A percentile compares a stretch with the other conserved stretches of the same genome.
Conservation (phyloP, 225 moss, liverwort and hornwort genomes). For the Sphagnum tenellum region DNA sequence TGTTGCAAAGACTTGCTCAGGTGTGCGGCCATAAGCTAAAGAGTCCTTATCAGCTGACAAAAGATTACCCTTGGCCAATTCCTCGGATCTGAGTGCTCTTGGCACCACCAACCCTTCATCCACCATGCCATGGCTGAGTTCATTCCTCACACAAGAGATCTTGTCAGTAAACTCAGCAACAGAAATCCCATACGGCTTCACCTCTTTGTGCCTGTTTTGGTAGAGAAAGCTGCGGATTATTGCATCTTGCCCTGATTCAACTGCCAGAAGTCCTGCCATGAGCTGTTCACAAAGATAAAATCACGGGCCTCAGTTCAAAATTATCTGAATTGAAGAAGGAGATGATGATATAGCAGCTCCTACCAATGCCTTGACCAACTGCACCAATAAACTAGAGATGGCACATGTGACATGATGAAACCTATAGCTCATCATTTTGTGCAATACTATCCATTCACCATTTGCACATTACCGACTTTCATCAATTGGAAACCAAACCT, state of each 20-base stretch:
- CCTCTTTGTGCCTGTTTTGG: neutral
- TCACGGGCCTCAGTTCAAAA: neutral
- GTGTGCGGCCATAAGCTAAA: no score
- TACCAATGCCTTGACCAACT: neutral
- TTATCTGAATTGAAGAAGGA: neutral
- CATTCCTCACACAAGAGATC: neutral
- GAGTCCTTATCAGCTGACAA: no score
- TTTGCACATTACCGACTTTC: no score
- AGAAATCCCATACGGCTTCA: conserved; percentile 6
- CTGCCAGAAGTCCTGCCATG: conserved; percentile 9
- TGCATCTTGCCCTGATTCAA: conserved; percentile 16
- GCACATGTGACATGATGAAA: neutral
- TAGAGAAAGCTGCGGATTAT: conserved; percentile 11
- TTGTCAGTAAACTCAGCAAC: conserved; percentile 9
- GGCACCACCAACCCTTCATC: neutral
- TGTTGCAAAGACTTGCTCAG: no score
- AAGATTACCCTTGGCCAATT: no score
- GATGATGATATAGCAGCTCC: neutral
- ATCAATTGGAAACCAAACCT: no score
- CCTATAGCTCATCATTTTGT: neutral
- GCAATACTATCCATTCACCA: no score
- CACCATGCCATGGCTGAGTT: neutral
- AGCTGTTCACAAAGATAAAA: conserved; percentile 5
- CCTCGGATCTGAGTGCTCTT: no score
- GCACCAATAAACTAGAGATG: no score